Conservation (phyloP, 1,284 basidiomycete species). For the Rhizopogon hawkerae region DNA sequence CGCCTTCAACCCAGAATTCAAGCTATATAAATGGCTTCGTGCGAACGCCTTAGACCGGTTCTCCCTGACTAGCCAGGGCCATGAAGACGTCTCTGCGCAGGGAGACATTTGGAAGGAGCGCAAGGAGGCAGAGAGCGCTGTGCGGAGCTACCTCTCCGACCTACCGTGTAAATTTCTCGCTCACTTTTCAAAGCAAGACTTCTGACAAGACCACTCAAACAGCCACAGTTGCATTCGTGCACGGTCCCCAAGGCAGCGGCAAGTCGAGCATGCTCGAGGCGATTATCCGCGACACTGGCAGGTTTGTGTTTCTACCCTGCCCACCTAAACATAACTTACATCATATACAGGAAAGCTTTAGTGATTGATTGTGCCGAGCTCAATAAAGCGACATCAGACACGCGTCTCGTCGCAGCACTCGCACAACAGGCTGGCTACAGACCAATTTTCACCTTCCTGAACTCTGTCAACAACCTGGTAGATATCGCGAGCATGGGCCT, state of each 20-base stretch:
- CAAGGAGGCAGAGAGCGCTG: slow-evolving; percentile 60
- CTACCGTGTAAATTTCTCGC: slow-evolving; percentile 45
- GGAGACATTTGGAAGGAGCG: slow-evolving; percentile 74
- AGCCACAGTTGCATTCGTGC: slow-evolving; percentile 72
- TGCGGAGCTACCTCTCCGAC: slow-evolving; percentile 69
- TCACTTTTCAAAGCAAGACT: not conserved
- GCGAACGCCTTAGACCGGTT: slow-evolving; percentile 47
- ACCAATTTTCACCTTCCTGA: slow-evolving; percentile 86
- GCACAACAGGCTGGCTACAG: slow-evolving; percentile 85
- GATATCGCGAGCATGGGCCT: slow-evolving; percentile 91
- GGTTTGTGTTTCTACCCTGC: slow-evolving; percentile 32
- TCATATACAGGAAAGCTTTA: slow-evolving; percentile 48
- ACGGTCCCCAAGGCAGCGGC: slow-evolving; percentile 89
- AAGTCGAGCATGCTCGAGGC: slow-evolving; percentile 68
- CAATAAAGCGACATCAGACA: slow-evolving; percentile 66
- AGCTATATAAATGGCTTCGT: slow-evolving; percentile 60
- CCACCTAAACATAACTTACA: not conserved
- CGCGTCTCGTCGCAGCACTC: slow-evolving; percentile 58
- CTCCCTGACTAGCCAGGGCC: slow-evolving; percentile 21
- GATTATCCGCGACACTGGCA: slow-evolving; percentile 50
- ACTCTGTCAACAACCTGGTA: slow-evolving; percentile 78
- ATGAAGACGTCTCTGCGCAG: slow-evolving; percentile 11
- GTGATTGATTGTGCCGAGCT: slow-evolving; percentile 79
- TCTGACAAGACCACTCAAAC: slow-evolving; percentile 4
- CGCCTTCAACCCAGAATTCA: slow-evolving; percentile 40